phyloP scores from a whole-genome alignment of 441 rosid species.

The Bruguiera hainesii region DNA sequence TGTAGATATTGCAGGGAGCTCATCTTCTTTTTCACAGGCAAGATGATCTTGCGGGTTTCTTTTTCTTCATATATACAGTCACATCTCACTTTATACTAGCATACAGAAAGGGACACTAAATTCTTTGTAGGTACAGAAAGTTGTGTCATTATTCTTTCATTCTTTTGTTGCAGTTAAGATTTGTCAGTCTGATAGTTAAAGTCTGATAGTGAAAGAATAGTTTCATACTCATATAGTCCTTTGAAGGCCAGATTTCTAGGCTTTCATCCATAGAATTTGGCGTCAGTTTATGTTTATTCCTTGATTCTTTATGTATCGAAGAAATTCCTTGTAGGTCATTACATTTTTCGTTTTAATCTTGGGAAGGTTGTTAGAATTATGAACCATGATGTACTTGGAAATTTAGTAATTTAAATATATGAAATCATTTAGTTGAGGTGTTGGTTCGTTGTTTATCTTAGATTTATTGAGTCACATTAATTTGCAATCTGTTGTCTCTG shows the following conservation, averaged over 20 bases:
- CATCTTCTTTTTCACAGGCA: constrained; percentile 54
- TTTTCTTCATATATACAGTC: constrained; percentile 24
- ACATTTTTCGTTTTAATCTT: constrained; percentile 16
- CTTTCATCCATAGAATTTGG: constrained; percentile 20
- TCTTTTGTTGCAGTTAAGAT: constrained; percentile 54
- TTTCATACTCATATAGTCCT: constrained; percentile 32
- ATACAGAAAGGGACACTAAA: constrained; percentile 33
- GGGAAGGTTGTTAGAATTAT: constrained; percentile 7
- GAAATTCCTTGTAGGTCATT: constrained; percentile 29
- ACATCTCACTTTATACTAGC: constrained; percentile 26
- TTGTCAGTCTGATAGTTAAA: constrained; percentile 19
- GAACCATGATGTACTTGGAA: constrained; percentile 23
- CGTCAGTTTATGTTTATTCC: constrained; percentile 37
- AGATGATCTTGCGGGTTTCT: constrained; percentile 28
- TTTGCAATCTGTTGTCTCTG: too few species aligned
- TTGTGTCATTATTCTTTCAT: constrained; percentile 50
- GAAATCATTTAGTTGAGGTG: constrained; percentile 17
- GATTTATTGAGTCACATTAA: too few species aligned
- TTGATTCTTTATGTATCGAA: constrained; percentile 47
- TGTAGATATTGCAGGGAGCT: constrained; percentile 53
- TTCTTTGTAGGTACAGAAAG: constrained; percentile 63
- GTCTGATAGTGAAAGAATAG: constrained; percentile 19
- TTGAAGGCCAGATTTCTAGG: constrained; percentile 22
- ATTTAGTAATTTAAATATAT: constrained; percentile 11
- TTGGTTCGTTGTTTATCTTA: too few species aligned